phyloP scores from a whole-genome alignment of 163 green algal species.

The Botryococcus braunii region DNA sequence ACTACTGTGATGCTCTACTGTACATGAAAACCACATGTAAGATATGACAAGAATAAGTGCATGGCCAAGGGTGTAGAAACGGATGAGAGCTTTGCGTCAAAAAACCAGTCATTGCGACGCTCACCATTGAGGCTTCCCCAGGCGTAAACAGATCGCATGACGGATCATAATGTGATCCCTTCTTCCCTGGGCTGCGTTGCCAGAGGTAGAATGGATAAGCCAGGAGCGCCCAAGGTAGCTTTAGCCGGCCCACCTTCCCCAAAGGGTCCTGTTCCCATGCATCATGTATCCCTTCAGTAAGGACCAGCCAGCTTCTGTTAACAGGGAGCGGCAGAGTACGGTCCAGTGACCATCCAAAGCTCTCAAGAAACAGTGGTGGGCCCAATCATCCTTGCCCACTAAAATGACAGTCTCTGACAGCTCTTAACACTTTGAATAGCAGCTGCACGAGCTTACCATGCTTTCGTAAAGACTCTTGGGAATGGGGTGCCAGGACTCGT shows the following conservation, averaged over 20 bases:
- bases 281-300: neutral
- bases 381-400: no score
- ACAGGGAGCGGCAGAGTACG: neutral
- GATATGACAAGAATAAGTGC: no score
- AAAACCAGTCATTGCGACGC: no score
- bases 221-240: constrained; percentile 71
- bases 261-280: constrained; percentile 14
- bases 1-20: no score
- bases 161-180: constrained; percentile 87
- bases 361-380: no score
- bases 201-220: constrained; percentile 86
- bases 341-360: no score
- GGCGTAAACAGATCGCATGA: constrained; percentile 73
- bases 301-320: neutral
- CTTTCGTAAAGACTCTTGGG: constrained; percentile 59
- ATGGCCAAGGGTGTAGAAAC: no score
- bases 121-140: constrained; percentile 47
- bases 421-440: no score
- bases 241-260: constrained; percentile 59
- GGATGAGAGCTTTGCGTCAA: no score
- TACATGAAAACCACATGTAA: no score
- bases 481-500: constrained; percentile 88
- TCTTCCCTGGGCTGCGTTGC: constrained; percentile 67
- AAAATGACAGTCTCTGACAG: no score
- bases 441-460: constrained; percentile 58